Percentiles rank a stretch among this genome's conserved stretches.
Conservation (phyloP, 768 basidiomycete genomes). For the Omphalotus guepiniiformis region DNA sequence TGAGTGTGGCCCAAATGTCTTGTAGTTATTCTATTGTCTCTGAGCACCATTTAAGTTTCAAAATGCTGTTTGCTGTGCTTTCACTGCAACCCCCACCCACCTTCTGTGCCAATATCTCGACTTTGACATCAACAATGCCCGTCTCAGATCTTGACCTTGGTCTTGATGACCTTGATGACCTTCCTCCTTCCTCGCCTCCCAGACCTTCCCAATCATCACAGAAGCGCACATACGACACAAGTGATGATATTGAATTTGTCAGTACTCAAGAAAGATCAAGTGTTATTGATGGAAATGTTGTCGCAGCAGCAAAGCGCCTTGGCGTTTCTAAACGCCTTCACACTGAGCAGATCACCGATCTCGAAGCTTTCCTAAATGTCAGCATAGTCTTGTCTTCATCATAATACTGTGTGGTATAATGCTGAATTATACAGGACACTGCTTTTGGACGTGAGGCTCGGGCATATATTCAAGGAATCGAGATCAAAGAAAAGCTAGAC, state of each 20-base stretch:
- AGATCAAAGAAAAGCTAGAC: background rate
- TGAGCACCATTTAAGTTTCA: no score
- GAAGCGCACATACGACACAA: background rate
- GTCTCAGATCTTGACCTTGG: background rate
- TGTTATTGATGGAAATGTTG: conserved; percentile 3
- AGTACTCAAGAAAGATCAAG: background rate
- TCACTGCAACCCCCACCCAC: no score
- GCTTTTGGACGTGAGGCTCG: conserved; percentile 1
- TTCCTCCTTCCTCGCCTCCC: background rate
- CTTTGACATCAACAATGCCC: no score
- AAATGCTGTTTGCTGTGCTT: no score
- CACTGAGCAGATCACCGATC: conserved; percentile 4
- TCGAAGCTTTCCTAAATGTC: conserved; percentile 5
- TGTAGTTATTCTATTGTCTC: no score
- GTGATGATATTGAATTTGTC: background rate
- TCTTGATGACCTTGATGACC: background rate
- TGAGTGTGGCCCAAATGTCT: no score
- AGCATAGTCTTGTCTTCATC: background rate
- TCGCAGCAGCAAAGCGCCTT: background rate
- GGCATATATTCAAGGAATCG: background rate
- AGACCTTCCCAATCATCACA: background rate
- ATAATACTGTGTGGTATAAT: background rate
- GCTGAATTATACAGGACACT: conserved; percentile 3
- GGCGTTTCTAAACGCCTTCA: conserved; percentile 1
- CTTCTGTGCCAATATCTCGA: no score